phyloP scores from a whole-genome alignment of 2,329 filamentous ascomycete genomes.

The Epicoccum nigrum region DNA sequence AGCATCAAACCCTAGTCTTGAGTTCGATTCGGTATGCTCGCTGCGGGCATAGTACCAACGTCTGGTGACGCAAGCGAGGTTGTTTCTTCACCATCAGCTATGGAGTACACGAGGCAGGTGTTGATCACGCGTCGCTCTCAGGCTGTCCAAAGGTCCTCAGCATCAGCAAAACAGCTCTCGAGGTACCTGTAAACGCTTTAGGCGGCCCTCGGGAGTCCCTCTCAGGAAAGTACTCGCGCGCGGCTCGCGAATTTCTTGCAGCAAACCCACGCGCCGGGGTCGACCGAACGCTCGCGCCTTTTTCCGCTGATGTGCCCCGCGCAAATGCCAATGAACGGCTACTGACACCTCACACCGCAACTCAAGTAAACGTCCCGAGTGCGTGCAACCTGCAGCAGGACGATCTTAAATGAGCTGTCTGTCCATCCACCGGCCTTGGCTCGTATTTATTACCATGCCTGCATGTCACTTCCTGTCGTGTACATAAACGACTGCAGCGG shows the following conservation, averaged over 20 bases:
- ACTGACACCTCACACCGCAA: conserved; percentile 18
- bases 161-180: not conserved
- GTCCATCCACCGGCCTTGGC: conserved; percentile 2
- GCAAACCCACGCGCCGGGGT: conserved; percentile 5
- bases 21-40: not conserved
- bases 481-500: conserved; percentile 4
- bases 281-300: conserved; percentile 1
- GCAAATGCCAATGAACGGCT: not conserved
- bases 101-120: not conserved
- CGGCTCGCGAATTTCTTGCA: not conserved
- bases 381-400: conserved; percentile 8
- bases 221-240: not conserved
- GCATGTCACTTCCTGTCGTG: conserved; percentile 8
- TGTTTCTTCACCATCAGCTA: not conserved
- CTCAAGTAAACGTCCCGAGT: conserved; percentile 10
- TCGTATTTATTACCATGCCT: conserved; percentile 7
- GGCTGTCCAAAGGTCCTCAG: not conserved
- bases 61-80: conserved; percentile 8
- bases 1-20: conserved; percentile 7
- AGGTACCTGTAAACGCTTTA: not conserved
- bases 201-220: too few relatives aligned
- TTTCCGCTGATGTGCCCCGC: conserved; percentile 5
- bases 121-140: not conserved
- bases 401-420: conserved; percentile 5
- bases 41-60: conserved; percentile 1